Evolutionary conservation across 1,284 basidiomycete genomes (phyloP).

Genomic region (Meripilus lineatus): DNA sequence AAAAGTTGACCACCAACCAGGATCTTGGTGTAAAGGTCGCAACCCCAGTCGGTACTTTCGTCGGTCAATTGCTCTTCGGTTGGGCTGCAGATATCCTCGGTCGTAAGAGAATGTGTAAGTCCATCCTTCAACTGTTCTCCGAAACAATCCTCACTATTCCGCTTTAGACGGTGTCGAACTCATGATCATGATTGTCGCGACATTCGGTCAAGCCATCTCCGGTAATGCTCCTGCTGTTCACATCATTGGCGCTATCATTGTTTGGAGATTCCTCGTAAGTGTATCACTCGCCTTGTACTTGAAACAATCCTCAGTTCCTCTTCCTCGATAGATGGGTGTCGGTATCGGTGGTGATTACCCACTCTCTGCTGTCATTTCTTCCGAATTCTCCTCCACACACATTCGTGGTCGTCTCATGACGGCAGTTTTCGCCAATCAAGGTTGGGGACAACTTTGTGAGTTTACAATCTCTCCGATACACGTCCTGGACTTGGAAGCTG

Average conservation of each 20-base stretch:
- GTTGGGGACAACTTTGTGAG: conserved; percentile 66
- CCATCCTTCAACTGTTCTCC: background rate
- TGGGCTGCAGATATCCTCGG: conserved; percentile 69
- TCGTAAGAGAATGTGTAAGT: conserved; percentile 68
- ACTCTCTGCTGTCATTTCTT: conserved; percentile 60
- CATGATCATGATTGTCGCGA: conserved; percentile 64
- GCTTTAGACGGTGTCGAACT: conserved; percentile 63
- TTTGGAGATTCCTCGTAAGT: conserved; percentile 62
- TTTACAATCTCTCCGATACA: conserved; percentile 11
- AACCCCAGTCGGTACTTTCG: conserved; percentile 43
- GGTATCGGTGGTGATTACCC: conserved; percentile 76
- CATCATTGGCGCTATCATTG: conserved; percentile 51
- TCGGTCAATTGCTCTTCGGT: conserved; percentile 64
- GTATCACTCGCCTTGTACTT: conserved; percentile 15
- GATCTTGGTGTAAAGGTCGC: conserved; percentile 65
- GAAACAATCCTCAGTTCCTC: background rate
- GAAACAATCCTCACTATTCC: conserved; percentile 1
- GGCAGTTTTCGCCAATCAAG: conserved; percentile 65
- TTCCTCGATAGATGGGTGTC: conserved; percentile 46
- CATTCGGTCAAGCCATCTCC: conserved; percentile 57
- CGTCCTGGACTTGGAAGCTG: background rate
- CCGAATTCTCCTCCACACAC: conserved; percentile 73
- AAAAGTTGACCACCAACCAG: conserved; percentile 43
- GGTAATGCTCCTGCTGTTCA: conserved; percentile 56
- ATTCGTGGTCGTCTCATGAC: conserved; percentile 73